These are phyloP conservation scores for Lagenaria siceraria DNA, from an alignment of 306 rosid species.

Conservation along the genomic window DNA sequence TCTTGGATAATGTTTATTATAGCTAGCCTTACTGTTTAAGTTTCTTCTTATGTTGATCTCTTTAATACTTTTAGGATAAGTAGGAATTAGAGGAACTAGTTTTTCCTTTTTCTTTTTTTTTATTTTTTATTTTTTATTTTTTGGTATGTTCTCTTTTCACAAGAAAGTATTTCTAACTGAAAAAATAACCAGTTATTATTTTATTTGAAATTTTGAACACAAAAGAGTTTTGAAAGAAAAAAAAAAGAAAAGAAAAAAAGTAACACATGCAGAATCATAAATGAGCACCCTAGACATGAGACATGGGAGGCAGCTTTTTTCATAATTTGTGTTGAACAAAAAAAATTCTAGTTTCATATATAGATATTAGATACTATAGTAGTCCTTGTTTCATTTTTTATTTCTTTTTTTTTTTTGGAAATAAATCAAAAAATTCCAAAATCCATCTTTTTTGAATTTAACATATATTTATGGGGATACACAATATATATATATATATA, in stretches of 20 bases:
- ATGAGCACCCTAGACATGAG: not conserved
- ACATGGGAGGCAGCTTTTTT: not conserved
- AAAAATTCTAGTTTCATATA: not conserved
- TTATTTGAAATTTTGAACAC: not conserved
- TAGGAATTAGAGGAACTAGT: not conserved
- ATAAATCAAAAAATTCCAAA: conserved; percentile 1
- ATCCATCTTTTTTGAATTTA: not conserved
- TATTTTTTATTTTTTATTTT: not conserved
- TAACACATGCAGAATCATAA: not conserved
- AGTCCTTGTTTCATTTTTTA: not conserved
- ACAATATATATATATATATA: too few species aligned
- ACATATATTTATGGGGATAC: not conserved
- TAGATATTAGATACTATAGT: not conserved
- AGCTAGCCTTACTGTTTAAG: not conserved
- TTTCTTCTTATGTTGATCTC: not conserved
- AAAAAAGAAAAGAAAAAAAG: not conserved
- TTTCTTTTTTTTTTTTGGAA: not conserved
- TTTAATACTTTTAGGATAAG: not conserved
- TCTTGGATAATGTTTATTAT: not conserved
- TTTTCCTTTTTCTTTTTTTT: not conserved
- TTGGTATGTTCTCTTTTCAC: not conserved
- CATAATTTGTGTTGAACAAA: conserved; percentile 19
- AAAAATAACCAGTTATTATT: not conserved
- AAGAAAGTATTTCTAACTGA: not conserved
- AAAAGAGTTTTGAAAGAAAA: not conserved